These are phyloP conservation scores for Lodderomyces jiufengensis DNA, from an alignment of 1,139 yeast species.

Conservation along the genomic window DNA sequence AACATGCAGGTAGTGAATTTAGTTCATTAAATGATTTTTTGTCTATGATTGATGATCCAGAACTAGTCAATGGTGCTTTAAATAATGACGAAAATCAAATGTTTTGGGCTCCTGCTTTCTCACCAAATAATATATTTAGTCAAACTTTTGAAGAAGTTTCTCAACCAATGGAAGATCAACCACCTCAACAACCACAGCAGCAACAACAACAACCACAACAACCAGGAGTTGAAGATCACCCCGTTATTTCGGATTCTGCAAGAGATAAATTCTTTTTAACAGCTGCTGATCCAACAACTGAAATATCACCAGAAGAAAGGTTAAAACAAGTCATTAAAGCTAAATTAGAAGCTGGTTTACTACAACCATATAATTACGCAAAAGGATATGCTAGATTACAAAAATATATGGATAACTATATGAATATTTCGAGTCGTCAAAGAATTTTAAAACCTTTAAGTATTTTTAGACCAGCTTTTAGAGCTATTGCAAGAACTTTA, in stretches of 20 bases:
- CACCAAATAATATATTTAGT: conserved; percentile 27
- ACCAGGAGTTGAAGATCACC: conserved; percentile 22
- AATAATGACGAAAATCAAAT: conserved; percentile 33
- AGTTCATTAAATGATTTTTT: conserved; percentile 85
- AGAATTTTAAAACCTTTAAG: conserved; percentile 86
- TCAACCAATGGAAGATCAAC: conserved; percentile 5
- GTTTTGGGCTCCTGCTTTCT: conserved; percentile 25
- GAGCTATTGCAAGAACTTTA: conserved; percentile 87
- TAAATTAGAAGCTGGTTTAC: conserved; percentile 86
- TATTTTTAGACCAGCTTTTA: conserved; percentile 86
- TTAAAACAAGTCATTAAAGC: conserved; percentile 95
- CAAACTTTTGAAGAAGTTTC: conserved; percentile 14
- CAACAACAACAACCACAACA: conserved; percentile 12
- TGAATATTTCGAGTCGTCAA: conserved; percentile 81
- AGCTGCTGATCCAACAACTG: conserved; percentile 96
- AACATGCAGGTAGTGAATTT: conserved; percentile 91
- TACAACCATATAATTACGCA: conserved; percentile 92
- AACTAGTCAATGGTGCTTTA: conserved; percentile 50
- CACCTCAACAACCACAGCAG: conserved; percentile 11
- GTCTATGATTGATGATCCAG: conserved; percentile 87
- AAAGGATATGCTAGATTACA: conserved; percentile 90
- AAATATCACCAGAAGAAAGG: conserved; percentile 90
- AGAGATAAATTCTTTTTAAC: conserved; percentile 91
- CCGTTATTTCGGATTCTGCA: conserved; percentile 71
- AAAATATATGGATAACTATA: conserved; percentile 87